Base-by-base conservation (phyloP, 495 filamentous ascomycete genomes). In the Aspergillus saccharolyticus region DNA sequence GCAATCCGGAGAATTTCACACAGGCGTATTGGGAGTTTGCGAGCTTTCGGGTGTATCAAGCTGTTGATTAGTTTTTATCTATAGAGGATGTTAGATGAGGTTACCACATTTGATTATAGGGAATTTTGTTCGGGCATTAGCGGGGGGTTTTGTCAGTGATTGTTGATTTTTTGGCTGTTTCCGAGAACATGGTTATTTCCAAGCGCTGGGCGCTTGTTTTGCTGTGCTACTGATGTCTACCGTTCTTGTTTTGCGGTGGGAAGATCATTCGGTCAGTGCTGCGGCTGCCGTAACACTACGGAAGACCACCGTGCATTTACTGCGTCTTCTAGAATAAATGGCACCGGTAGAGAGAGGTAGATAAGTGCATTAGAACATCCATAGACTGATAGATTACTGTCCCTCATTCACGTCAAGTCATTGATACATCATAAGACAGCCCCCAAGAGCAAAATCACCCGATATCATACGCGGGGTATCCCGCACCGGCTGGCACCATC, bases 1-100 rank as follows among this genome's bases (percentile, higher is more conserved):
- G 57, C 30, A 72, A 74, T 51, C 66, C 73, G 1, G 58, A 48
- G 1, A 65, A 59, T 0, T 80, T 81, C 58, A 64, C 60, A 8
- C 59, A 73, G 21, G 78, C 78, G 1, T 80, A 74, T 66, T 81
- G 78, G 78, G 79, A 83, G 58, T 83, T 78, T 62, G 60, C 51
- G 12, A 65, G 68, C 44, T 80, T 79, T 54, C 66, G 70, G 56
- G 73, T 83, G 25, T 79, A 74, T 57, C 64, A 71, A 54, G 64
- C 67, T 47, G n/a, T n/a, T n/a, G n/a, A n/a, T n/a, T n/a, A n/a
- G n/a, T n/a, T n/a, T n/a, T n/a, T n/a, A n/a, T n/a, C n/a, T 30
- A 4, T 30, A 4, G 25, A 30, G 25, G 25, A 10, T 4, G 4
- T 4, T 30, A 10, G 25, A 30, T 4, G 4, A 30, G 4, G 10